Evolutionary conservation across 148 eudicot genomes (phyloP).

Genomic region (Rheum nobile): DNA sequence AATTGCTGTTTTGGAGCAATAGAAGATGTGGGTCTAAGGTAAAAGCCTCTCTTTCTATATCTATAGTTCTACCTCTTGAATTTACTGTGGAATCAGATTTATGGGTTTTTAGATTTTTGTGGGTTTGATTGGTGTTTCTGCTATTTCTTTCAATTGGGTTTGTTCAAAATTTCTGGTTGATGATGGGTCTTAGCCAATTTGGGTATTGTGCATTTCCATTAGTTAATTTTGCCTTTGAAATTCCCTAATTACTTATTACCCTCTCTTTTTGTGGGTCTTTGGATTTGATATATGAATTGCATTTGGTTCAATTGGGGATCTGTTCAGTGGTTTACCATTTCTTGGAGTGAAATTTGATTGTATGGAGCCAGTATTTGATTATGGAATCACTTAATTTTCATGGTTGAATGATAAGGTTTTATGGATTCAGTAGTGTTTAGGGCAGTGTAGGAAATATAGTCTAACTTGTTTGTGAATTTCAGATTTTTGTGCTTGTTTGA

Average conservation of each 20-base stretch:
- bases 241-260: slow-evolving; percentile 9
- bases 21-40: slow-evolving; percentile 86
- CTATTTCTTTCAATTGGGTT: slow-evolving; percentile 9
- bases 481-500: no score
- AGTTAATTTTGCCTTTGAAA: slow-evolving; percentile 10
- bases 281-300: slow-evolving; percentile 1
- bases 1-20: slow-evolving; percentile 18
- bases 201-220: slow-evolving; percentile 10
- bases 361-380: neutral
- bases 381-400: neutral
- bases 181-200: neutral
- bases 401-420: neutral
- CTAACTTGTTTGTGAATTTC: neutral
- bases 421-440: neutral
- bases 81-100: slow-evolving; percentile 17
- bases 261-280: neutral
- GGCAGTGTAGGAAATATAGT: neutral
- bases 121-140: slow-evolving; percentile 14
- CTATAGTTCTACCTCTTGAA: neutral
- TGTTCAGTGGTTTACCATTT: neutral
- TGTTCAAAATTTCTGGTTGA: slow-evolving; percentile 13
- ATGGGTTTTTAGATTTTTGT: slow-evolving; percentile 17
- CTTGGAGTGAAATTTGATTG: neutral
- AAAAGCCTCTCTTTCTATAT: slow-evolving; percentile 14
- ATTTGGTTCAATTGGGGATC: neutral